These are phyloP conservation scores for Prototheca stagnorum DNA, from an alignment of 163 green algal genomes.

Conservation along the genomic window DNA sequence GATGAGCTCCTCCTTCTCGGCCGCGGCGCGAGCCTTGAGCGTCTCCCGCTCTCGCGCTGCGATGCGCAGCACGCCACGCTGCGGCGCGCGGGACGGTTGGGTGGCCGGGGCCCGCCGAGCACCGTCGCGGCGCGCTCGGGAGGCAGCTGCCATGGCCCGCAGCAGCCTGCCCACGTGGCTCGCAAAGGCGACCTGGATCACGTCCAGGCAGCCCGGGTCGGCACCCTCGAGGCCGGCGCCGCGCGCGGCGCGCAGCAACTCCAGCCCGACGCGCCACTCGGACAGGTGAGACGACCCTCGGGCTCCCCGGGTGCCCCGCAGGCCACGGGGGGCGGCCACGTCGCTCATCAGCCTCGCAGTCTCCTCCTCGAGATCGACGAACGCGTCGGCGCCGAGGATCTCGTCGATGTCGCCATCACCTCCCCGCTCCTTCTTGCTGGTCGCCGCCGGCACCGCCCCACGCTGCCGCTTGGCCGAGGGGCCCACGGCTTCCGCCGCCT, in stretches of 20 bases:
- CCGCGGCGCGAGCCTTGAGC: slow-evolving; percentile 6
- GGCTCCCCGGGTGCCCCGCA: no score
- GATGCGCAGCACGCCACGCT: slow-evolving; percentile 7
- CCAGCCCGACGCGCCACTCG: slow-evolving; percentile 5
- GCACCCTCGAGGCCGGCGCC: neutral
- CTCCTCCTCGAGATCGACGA: slow-evolving; percentile 8
- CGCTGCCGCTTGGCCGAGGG: no score
- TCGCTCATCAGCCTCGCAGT: slow-evolving; percentile 2
- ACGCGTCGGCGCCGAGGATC: slow-evolving; percentile 3
- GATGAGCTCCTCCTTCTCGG: slow-evolving; percentile 30
- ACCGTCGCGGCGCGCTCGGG: slow-evolving; percentile 4
- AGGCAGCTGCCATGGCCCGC: neutral
- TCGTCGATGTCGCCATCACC: slow-evolving; percentile 1
- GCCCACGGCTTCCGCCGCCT: no score
- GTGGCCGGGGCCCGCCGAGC: neutral
- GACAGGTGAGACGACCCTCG: no score
- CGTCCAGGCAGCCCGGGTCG: slow-evolving; percentile 8
- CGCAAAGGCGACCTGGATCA: slow-evolving; percentile 14
- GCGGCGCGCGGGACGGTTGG: neutral
- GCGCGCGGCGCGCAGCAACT: neutral
- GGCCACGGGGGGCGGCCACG: no score
- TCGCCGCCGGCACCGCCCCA: no score
- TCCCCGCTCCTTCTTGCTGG: no score
- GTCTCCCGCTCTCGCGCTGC: slow-evolving; percentile 6
- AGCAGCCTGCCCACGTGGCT: slow-evolving; percentile 7